Conservation (phyloP, 495 filamentous ascomycete genomes). For the Podospora anserina region DNA sequence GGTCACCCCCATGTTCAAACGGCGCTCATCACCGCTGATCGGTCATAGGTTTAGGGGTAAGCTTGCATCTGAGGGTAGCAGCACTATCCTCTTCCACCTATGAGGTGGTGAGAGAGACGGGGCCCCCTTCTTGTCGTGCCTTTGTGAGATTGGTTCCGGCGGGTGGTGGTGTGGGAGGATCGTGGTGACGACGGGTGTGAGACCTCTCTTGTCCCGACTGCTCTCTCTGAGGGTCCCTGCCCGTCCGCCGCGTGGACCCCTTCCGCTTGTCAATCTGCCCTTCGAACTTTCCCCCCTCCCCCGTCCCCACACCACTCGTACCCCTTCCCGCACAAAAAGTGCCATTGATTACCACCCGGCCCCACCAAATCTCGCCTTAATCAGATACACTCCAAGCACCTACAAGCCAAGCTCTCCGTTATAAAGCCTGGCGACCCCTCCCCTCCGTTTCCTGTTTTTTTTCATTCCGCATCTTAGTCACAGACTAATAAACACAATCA, state of each 20-base stretch:
- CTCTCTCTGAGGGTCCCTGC: not conserved
- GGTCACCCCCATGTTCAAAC: constrained; percentile 31
- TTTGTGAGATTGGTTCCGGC: constrained; percentile 11
- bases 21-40: constrained; percentile 38
- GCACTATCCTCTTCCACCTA: constrained; percentile 4
- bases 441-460: constrained; percentile 14
- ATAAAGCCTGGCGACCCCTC: constrained; percentile 26
- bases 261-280: not conserved
- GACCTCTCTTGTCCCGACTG: constrained; percentile 4
- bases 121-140: constrained; percentile 7
- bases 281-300: not conserved
- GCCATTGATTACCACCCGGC: not conserved
- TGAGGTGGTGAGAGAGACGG: not conserved
- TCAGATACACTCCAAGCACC: constrained; percentile 18
- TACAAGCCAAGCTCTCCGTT: constrained; percentile 20
- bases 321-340: constrained; percentile 1
- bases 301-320: not conserved
- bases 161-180: constrained; percentile 5
- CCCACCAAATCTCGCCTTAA: constrained; percentile 21
- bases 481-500: constrained; percentile 6
- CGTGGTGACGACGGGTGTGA: constrained; percentile 11
- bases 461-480: not conserved
- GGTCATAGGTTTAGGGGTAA: constrained; percentile 24
- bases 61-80: constrained; percentile 22
- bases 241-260: not conserved